Evolutionary conservation across 2,329 filamentous ascomycete genomes (phyloP).

Genomic region (Shiraia bambusicola): DNA sequence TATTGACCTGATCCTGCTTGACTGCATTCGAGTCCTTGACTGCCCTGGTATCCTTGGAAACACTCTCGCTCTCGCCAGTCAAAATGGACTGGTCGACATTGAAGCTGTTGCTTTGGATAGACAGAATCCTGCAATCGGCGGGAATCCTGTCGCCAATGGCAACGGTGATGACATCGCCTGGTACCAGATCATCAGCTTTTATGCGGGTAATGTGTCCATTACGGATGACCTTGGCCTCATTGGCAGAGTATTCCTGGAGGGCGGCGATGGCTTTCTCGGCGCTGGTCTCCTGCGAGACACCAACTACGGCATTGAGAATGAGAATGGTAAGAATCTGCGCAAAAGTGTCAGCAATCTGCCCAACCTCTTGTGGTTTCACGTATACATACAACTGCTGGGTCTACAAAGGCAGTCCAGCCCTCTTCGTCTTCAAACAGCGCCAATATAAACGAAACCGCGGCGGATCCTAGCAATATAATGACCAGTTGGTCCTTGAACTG

Average conservation of each 20-base stretch:
- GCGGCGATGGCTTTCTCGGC: slow-evolving; percentile 98
- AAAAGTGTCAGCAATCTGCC: slow-evolving; percentile 15
- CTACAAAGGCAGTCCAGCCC: slow-evolving; percentile 96
- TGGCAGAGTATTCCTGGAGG: slow-evolving; percentile 97
- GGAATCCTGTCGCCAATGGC: slow-evolving; percentile 91
- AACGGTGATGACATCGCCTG: slow-evolving; percentile 86
- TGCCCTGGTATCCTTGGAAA: slow-evolving; percentile 73
- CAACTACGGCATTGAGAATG: slow-evolving; percentile 93
- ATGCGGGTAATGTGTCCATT: slow-evolving; percentile 78
- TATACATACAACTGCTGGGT: slow-evolving; percentile 81
- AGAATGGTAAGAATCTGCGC: slow-evolving; percentile 92
- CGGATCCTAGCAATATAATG: slow-evolving; percentile 88
- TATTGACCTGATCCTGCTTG: slow-evolving; percentile 96
- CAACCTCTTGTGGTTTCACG: not conserved
- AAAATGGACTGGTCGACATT: slow-evolving; percentile 94
- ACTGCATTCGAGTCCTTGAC: slow-evolving; percentile 82
- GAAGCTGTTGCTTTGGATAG: slow-evolving; percentile 97
- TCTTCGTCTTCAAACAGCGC: slow-evolving; percentile 91
- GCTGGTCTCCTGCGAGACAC: slow-evolving; percentile 97
- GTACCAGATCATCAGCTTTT: slow-evolving; percentile 96
- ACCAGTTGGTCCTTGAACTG: slow-evolving; percentile 99
- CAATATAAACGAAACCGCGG: slow-evolving; percentile 88
- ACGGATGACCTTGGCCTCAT: slow-evolving; percentile 90
- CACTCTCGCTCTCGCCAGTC: slow-evolving; percentile 96
- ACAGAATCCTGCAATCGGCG: slow-evolving; percentile 86